Base-by-base conservation (phyloP, 139 green algal genomes). In the Yamagishiella unicocca region DNA sequence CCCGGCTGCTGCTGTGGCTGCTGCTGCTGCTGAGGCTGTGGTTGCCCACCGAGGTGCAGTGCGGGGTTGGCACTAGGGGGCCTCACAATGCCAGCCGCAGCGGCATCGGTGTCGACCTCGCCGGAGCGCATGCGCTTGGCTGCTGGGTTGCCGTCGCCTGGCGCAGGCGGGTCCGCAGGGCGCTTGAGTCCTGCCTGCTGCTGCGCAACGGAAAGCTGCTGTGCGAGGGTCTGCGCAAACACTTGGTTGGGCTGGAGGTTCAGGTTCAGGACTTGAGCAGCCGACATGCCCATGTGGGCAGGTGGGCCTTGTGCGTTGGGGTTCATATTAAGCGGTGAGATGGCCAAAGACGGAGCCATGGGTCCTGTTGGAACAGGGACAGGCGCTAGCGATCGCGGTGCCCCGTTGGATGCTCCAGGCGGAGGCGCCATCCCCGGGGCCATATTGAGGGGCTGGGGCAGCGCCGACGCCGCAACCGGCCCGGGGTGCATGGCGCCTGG, bases 371-470 rank as follows among this genome's bases (percentile, higher is more conserved):
- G 50, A 58, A 17, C 50, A 58, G 14, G 14, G 12, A 38, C 70
- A 58, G 37, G 66, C 1, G 33, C 31, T 2, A 74, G 66, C 14
- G 66, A 40, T 22, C 70, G 70, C 42, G 70, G 70, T 27, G 70
- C 70, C 21, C 70, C 37, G 70, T 55, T 78, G 27, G 1, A 19
- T 19, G 70, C 24, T 10, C 70, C 70, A 14, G 72, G 40, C 8
- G 2, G 35, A 17, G 67, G 35, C 9, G 35, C 12, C 35, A 80
- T 35, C 9, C 72, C 72, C 43, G 72, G 72, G 7, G 43, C 72
- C 40, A 80, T 61, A 45, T 80, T 62, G 7, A 80, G 72, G 29
- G 72, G 72, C 43, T 80, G 72, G n/a, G 72, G 72, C n/a, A 62
- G 40, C 37, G 70, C 42, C 2, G 70, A 55, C 29, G 1, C 40